Conservation (phyloP, 176 grass and related monocot genomes). For the Aegilops speltoides region DNA sequence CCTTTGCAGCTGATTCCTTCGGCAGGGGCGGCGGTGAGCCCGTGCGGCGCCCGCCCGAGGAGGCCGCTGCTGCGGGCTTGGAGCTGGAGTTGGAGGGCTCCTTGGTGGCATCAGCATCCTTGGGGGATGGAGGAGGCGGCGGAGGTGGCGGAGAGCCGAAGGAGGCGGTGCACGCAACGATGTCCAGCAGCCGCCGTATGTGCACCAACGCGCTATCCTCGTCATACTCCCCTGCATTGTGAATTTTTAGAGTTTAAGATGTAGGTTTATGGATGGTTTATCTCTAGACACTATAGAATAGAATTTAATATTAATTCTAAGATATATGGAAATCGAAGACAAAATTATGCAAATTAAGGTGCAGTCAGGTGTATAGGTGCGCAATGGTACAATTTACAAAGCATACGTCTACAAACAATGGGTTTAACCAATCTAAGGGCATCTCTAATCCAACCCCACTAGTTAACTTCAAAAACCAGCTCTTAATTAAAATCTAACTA, state of each 20-base stretch:
- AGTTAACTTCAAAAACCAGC: not conserved
- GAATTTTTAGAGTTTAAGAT: not conserved
- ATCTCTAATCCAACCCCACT: not conserved
- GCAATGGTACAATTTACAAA: not conserved
- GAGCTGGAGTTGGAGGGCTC: constrained; percentile 36
- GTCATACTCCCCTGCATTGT: constrained; percentile 70
- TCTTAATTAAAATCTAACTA: not conserved
- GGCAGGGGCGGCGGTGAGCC: constrained; percentile 23
- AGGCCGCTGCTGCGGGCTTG: constrained; percentile 25
- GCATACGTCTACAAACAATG: not conserved
- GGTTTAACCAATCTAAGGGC: not conserved
- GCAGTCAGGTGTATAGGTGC: not conserved
- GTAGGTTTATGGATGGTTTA: not conserved
- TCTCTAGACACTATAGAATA: not conserved
- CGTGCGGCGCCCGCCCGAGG: constrained; percentile 19
- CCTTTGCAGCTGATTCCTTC: constrained; percentile 40
- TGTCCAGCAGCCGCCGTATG: constrained; percentile 76
- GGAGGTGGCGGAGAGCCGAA: constrained; percentile 65
- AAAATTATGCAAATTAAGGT: not conserved
- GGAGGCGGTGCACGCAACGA: constrained; percentile 65
- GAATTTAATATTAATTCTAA: not conserved
- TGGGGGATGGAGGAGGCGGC: constrained; percentile 31
- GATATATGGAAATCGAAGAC: not conserved
- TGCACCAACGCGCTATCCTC: constrained; percentile 75
- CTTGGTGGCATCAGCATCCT: constrained; percentile 42